Base-by-base conservation (phyloP, 352 stramenopile genomes). In the Phytophthora cactorum region DNA sequence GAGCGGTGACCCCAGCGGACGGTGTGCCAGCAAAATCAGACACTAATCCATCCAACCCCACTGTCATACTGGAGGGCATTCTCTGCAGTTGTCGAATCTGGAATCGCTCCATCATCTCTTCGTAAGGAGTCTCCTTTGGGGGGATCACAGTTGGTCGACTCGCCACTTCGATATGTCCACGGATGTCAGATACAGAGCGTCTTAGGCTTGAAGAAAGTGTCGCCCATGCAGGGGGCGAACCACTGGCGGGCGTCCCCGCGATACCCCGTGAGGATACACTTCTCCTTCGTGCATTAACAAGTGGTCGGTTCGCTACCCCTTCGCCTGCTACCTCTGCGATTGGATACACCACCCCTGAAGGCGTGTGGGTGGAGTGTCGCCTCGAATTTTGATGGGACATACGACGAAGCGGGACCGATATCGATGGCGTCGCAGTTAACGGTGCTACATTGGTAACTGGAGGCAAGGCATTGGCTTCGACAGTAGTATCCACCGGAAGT, bases 21-120 rank as follows among this genome's bases (percentile, higher is more conserved):
- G 34, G 14, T 7, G 44, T 11, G 28, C 4, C 12, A 6, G 12
- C 32, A 52, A 44, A 63, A 4, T 69, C 53, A 10, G 8, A n/a
- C 12, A 22, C 22, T 22, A 22, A 22, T 22, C 22, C 22, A 22
- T 75, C 61, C n/a, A 60, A 62, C 14, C 22, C 32, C 2, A 53
- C 14, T 25, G 66, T 59, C 50, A 47, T 60, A 1, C 11, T 63
- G 1, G 66, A 73, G 1, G 71, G 52, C 1, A 52, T 55, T 3
- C 62, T 63, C 43, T 71, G 59, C 15, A 82, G n/a, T 32, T 70
- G 65, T 10, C 78, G 73, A 28, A 87, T 74, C 62, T 87, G 75
- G 61, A 87, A 87, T 3, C 78, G 75, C 22, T 59, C 55, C 70
- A 87, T 79, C 75, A 87, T 84, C 57, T 87, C 75, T 1, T 74